Evolutionary conservation across 2,329 filamentous ascomycete species (phyloP), one percentile per base, ranked within the genome.

Genomic region (Colletotrichum sp.): DNA sequence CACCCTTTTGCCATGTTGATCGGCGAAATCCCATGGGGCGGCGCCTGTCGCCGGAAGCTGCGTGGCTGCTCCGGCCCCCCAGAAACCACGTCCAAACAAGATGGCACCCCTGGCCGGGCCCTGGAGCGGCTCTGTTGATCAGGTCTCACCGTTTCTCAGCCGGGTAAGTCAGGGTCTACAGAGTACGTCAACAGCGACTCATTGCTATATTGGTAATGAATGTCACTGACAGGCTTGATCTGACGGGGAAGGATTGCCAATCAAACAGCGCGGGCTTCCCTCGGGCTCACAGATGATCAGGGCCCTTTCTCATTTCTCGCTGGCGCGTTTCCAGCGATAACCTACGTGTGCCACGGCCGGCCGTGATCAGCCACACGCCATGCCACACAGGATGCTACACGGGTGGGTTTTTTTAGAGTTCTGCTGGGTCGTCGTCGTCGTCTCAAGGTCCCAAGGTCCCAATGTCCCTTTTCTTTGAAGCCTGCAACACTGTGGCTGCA

Each of bases 101-200:
- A 73, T 63, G 44, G 49, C 64, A 68, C 59, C 71, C 69, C 57
- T 70, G 68, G 57, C 68, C 36, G 57, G 57, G 68, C 68, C 64
- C 64, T 73, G 64, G 49, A 68, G 71, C 65, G 72, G 75, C 67
- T 75, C 66, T 76, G 75, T 66, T 71, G 75, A 76, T 75, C 75
- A 66, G 75, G 71, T 71, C 72, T 75, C 55, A 68, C 71, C 75
- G 75, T 76, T 71, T 71, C 49, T 16, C 57, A 71, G 57, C 63
- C n/a, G 52, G 70, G 28, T 18, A 72, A 44, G 64, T 44, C 69
- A 68, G 73, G 73, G 57, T 68, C 64, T 59, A 64, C 39, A 44
- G 9, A 44, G 39, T 44, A 44, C 21, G 21, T 63, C 39, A 24
- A 67, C 44, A 44, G 57, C 69, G 13, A 76, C 57, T 65, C 73